Evolutionary conservation across 1,284 basidiomycete species (phyloP).

Genomic region (Trichosporon faecale): DNA sequence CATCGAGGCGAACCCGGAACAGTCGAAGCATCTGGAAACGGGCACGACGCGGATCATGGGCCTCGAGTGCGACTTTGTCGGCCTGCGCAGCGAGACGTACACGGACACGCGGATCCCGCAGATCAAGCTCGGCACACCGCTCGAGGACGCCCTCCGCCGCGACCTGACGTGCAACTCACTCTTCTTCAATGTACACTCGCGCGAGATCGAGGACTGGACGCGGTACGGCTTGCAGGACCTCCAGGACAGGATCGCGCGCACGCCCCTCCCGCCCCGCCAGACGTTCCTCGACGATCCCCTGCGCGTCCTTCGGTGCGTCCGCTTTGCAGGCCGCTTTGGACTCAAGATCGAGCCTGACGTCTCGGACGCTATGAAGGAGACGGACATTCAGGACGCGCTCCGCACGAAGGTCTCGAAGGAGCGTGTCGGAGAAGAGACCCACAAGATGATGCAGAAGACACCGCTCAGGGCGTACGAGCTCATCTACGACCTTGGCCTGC

Average conservation of each 20-base stretch:
- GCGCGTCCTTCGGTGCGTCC: conserved; percentile 80
- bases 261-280: conserved; percentile 78
- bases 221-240: conserved; percentile 82
- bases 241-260: conserved; percentile 73
- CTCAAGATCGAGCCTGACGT: conserved; percentile 76
- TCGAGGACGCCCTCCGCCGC: conserved; percentile 84
- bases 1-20: conserved; percentile 92
- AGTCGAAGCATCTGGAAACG: conserved; percentile 97
- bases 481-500: conserved; percentile 67
- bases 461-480: conserved; percentile 71
- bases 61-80: conserved; percentile 90
- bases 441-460: conserved; percentile 81
- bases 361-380: conserved; percentile 63
- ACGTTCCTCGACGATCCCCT: conserved; percentile 96
- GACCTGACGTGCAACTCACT: conserved; percentile 96
- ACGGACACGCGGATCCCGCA: conserved; percentile 80
- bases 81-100: conserved; percentile 89
- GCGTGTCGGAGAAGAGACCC: conserved; percentile 81
- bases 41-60: conserved; percentile 82
- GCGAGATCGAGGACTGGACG: conserved; percentile 85
- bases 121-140: conserved; percentile 85
- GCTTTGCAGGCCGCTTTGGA: conserved; percentile 87
- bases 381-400: conserved; percentile 71
- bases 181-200: conserved; percentile 92
- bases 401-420: conserved; percentile 78